These are phyloP conservation scores for Pichia heedii DNA, from an alignment of 805 yeast genomes.

Conservation along the genomic window DNA sequence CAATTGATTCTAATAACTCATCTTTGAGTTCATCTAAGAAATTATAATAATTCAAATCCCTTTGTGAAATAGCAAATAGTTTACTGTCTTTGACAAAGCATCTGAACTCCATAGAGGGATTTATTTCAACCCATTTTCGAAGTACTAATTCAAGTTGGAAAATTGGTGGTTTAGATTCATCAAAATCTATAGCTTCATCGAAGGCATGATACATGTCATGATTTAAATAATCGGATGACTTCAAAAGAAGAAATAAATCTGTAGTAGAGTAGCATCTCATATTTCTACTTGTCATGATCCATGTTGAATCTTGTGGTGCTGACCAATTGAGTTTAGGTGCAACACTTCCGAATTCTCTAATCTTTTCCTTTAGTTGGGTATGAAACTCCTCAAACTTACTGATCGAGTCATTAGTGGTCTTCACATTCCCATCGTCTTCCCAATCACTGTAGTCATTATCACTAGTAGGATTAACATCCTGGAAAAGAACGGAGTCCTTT, in stretches of 20 bases:
- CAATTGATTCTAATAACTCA: conserved; percentile 39
- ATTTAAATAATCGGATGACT: conserved; percentile 79
- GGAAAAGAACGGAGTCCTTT: conserved; percentile 25
- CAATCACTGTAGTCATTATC: conserved; percentile 71
- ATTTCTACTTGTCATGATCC: conserved; percentile 78
- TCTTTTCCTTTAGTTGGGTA: conserved; percentile 33
- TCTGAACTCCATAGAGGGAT: conserved; percentile 89
- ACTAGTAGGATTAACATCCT: conserved; percentile 31
- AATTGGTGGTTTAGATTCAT: conserved; percentile 24
- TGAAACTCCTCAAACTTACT: conserved; percentile 53
- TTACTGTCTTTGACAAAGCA: conserved; percentile 61
- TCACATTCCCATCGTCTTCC: conserved; percentile 40
- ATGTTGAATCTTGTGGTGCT: conserved; percentile 87
- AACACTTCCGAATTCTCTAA: conserved; percentile 49
- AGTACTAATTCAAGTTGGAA: conserved; percentile 57
- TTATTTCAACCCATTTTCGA: conserved; percentile 73
- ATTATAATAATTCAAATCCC: conserved; percentile 79
- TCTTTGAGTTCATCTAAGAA: conserved; percentile 49
- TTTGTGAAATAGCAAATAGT: conserved; percentile 69
- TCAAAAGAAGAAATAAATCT: conserved; percentile 73
- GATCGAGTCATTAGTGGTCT: neutral
- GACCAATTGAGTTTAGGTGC: conserved; percentile 96
- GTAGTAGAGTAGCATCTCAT: conserved; percentile 61
- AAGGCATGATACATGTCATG: conserved; percentile 77
- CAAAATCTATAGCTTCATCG: conserved; percentile 26